phyloP scores from a whole-genome alignment of 441 rosid genomes.

The Erysimum pusillum region DNA sequence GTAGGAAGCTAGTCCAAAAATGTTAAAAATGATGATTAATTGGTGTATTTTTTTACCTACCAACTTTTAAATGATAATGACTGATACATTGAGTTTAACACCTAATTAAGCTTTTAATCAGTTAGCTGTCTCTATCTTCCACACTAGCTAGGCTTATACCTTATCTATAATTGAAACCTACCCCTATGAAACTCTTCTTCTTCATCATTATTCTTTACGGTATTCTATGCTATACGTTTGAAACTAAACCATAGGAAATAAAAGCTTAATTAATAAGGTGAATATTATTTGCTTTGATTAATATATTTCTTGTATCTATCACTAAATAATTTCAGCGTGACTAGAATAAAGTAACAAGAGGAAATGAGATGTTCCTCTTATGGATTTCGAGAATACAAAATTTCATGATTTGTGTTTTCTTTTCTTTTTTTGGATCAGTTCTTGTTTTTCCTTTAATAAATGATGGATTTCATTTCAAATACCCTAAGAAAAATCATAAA shows the following conservation, averaged over 20 bases:
- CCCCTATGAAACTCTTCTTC: slow-evolving; percentile 1
- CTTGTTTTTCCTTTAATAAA: too few species aligned
- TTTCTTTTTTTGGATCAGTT: too few species aligned
- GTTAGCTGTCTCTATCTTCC: slow-evolving; percentile 34
- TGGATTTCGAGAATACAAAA: too few species aligned
- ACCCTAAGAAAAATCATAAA: too few species aligned
- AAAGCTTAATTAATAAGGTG: neutral
- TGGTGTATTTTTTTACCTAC: slow-evolving; percentile 25
- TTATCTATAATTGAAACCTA: slow-evolving; percentile 21
- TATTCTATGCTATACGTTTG: neutral
- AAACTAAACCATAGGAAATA: neutral
- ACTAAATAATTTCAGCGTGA: neutral
- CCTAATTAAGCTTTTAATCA: slow-evolving; percentile 40
- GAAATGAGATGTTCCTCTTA: neutral
- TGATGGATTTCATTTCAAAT: too few species aligned
- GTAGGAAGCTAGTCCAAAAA: slow-evolving; percentile 5
- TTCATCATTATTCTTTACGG: neutral
- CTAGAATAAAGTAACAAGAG: neutral
- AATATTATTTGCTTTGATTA: neutral
- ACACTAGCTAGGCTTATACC: slow-evolving; percentile 33
- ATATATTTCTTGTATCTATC: neutral
- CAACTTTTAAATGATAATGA: slow-evolving; percentile 43
- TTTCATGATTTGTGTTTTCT: too few species aligned
- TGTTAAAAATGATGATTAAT: slow-evolving; percentile 29
- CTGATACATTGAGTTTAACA: slow-evolving; percentile 17